A percentile compares a stretch with the other conserved stretches of the same genome.
Evolutionary conservation across 192 early-diverging fungal species (phyloP).

Genomic region (Geranomyces variabilis): DNA sequence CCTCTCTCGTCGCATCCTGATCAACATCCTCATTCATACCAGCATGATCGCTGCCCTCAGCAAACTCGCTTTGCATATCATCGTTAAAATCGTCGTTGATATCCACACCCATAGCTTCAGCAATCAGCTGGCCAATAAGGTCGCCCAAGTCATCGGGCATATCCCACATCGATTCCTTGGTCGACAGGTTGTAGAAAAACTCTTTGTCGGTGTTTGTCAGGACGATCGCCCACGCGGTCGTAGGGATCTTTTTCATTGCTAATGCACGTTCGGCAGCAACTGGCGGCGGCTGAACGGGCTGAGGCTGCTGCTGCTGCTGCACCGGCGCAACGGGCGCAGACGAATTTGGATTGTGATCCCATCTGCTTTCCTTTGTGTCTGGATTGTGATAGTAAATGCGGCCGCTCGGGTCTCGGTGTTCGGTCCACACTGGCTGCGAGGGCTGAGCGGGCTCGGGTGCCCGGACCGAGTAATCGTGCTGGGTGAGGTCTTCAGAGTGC

Average conservation of each 20-base stretch:
- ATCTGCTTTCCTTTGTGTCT: slow-evolving; percentile 67
- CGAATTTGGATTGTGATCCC: slow-evolving; percentile 51
- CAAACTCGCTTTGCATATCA: neutral
- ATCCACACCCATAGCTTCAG: slow-evolving; percentile 50
- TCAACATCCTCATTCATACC: slow-evolving; percentile 17
- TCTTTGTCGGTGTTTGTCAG: slow-evolving; percentile 70
- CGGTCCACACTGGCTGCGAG: slow-evolving; percentile 31
- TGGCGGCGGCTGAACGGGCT: slow-evolving; percentile 7
- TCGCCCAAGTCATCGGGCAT: slow-evolving; percentile 61
- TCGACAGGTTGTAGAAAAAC: slow-evolving; percentile 76
- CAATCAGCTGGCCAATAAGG: slow-evolving; percentile 56
- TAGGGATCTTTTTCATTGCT: slow-evolving; percentile 63
- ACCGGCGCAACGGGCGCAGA: slow-evolving; percentile 26
- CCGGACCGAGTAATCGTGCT: slow-evolving; percentile 7
- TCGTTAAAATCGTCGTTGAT: slow-evolving; percentile 38
- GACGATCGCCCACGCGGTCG: slow-evolving; percentile 74
- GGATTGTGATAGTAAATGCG: slow-evolving; percentile 77
- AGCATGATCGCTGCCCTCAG: slow-evolving; percentile 17
- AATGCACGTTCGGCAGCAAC: slow-evolving; percentile 6
- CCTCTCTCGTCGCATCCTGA: slow-evolving; percentile 13
- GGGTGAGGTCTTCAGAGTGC: neutral
- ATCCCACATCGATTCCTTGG: slow-evolving; percentile 72
- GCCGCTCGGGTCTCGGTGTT: slow-evolving; percentile 57
- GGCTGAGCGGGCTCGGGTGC: slow-evolving; percentile 20
- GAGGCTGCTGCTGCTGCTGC: slow-evolving; percentile 15